Percentiles rank a stretch among this genome's conserved stretches.
Conservation (phyloP, 2,329 filamentous ascomycete genomes). For the Fusarium praegraminearum region DNA sequence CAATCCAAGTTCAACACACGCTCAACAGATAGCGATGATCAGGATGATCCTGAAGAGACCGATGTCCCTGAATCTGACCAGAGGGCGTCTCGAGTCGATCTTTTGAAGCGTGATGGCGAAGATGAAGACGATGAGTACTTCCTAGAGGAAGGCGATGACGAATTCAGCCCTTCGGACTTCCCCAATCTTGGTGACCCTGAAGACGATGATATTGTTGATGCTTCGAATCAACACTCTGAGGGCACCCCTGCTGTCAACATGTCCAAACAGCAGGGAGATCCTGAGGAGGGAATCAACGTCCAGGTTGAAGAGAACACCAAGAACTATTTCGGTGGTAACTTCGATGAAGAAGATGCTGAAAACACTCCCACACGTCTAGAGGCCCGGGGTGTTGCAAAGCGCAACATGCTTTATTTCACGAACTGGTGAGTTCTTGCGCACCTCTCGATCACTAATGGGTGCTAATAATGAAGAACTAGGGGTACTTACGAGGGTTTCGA, state of each 20-base stretch:
- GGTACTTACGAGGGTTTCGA: slow-evolving; percentile 78
- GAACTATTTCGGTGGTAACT: slow-evolving; percentile 26
- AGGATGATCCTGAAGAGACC: slow-evolving; percentile 10
- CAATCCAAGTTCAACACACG: slow-evolving; percentile 22
- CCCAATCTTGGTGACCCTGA: slow-evolving; percentile 17
- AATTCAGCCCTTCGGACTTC: slow-evolving; percentile 15
- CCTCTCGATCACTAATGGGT: not conserved
- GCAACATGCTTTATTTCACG: slow-evolving; percentile 65
- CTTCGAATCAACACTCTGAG: not conserved
- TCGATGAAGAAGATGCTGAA: slow-evolving; percentile 17
- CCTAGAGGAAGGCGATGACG: slow-evolving; percentile 22
- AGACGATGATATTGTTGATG: not conserved
- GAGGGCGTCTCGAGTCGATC: slow-evolving; percentile 3
- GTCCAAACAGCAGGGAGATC: slow-evolving; percentile 4
- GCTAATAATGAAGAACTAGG: slow-evolving; percentile 58
- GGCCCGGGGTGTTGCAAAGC: slow-evolving; percentile 28
- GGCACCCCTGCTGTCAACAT: not conserved
- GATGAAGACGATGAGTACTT: slow-evolving; percentile 12
- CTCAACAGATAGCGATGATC: not conserved
- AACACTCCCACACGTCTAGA: slow-evolving; percentile 26
- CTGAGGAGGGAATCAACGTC: not conserved
- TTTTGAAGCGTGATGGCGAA: slow-evolving; percentile 15
- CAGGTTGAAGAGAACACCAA: slow-evolving; percentile 9
- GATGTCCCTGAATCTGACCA: slow-evolving; percentile 7
- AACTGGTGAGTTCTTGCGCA: slow-evolving; percentile 59